Evolutionary conservation across 2,329 filamentous ascomycete genomes (phyloP).

Genomic region (Fusarium armeniacum): DNA sequence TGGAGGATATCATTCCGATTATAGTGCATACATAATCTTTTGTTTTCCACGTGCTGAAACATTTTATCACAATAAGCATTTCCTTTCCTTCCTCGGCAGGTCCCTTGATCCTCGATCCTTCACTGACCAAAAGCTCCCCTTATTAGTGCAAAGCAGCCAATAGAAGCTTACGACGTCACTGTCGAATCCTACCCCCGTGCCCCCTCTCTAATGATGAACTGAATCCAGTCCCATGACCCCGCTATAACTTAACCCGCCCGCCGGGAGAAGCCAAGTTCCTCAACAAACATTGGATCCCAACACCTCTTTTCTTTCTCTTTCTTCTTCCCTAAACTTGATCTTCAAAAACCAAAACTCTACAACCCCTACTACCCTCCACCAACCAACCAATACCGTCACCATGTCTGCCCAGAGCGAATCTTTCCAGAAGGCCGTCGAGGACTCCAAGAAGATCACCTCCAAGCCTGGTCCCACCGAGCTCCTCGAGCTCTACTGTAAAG

Average conservation of each 20-base stretch:
- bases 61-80: conserved; percentile 16
- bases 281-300: conserved; percentile 43
- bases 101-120: conserved; percentile 14
- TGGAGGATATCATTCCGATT: neutral
- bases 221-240: conserved; percentile 41
- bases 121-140: conserved; percentile 10
- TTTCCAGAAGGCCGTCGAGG: conserved; percentile 70
- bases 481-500: conserved; percentile 72
- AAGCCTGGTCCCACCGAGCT: conserved; percentile 76
- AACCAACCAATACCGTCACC: conserved; percentile 40
- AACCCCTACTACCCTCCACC: neutral
- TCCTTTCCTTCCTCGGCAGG: conserved; percentile 23
- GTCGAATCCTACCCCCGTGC: conserved; percentile 27
- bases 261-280: conserved; percentile 39
- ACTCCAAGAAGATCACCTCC: conserved; percentile 76
- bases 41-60: conserved; percentile 24
- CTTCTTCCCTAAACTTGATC: conserved; percentile 8
- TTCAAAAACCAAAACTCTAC: conserved; percentile 4
- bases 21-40: conserved; percentile 1
- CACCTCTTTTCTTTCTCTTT: conserved; percentile 27
- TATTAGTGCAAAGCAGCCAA: conserved; percentile 20
- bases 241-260: conserved; percentile 44
- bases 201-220: conserved; percentile 35
- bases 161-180: conserved; percentile 39
- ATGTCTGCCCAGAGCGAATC: conserved; percentile 61